phyloP scores from a whole-genome alignment of 2,329 filamentous ascomycete genomes.

The Venturia asperata region DNA sequence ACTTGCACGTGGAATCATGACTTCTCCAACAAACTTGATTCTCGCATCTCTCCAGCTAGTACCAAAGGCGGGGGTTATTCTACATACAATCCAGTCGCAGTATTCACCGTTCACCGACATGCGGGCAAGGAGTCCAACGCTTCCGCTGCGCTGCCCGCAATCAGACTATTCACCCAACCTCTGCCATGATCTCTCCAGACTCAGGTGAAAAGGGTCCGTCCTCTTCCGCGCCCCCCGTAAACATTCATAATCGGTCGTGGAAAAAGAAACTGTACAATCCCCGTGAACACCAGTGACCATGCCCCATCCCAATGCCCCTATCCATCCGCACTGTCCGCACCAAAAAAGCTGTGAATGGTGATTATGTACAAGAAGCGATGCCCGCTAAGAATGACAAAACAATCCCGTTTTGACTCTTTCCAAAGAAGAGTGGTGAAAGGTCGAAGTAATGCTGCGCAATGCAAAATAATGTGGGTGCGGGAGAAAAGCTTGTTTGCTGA shows the following conservation, averaged over 20 bases:
- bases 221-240: background rate
- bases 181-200: background rate
- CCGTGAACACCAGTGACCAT: slow-evolving; percentile 2
- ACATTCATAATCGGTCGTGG: slow-evolving; percentile 12
- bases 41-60: background rate
- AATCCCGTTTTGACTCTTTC: slow-evolving; percentile 1
- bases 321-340: background rate
- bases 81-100: slow-evolving; percentile 8
- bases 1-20: background rate
- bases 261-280: background rate
- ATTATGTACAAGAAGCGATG: slow-evolving; percentile 6
- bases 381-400: slow-evolving; percentile 11
- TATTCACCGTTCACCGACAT: background rate
- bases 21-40: background rate
- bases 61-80: background rate
- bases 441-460: slow-evolving; percentile 10
- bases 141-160: background rate
- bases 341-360: slow-evolving; percentile 5
- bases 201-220: background rate
- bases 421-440: background rate
- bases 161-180: background rate
- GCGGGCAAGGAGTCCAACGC: background rate
- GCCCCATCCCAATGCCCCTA: slow-evolving; percentile 7
- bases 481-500: background rate
- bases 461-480: slow-evolving; percentile 6